Evolutionary conservation across 2,329 filamentous ascomycete genomes (phyloP).

Genomic region (Colletotrichum sp.): DNA sequence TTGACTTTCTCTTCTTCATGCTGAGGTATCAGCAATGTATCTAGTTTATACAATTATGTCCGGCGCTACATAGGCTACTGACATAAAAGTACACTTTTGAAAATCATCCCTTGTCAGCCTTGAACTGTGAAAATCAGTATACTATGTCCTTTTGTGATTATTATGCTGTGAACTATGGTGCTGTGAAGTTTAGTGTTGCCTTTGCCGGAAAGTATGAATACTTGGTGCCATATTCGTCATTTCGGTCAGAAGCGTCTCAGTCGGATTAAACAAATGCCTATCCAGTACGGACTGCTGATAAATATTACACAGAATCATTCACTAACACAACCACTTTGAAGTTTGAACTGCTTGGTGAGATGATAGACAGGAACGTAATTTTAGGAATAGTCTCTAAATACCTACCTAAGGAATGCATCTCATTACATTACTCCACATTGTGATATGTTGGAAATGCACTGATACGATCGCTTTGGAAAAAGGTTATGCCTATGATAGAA

Average conservation of each 20-base stretch:
- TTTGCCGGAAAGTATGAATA: background rate
- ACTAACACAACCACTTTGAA: background rate
- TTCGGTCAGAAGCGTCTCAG: background rate
- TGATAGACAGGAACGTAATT: background rate
- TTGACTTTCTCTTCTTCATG: background rate
- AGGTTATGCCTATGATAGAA: rapidly evolving
- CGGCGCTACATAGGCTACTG: background rate
- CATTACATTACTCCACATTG: background rate
- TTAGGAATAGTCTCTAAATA: background rate
- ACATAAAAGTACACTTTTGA: background rate
- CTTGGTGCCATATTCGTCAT: background rate
- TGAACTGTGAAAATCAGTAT: background rate
- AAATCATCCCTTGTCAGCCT: background rate
- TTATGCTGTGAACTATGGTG: too few relatives aligned
- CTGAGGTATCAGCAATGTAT: background rate
- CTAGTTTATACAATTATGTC: background rate
- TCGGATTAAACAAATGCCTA: background rate
- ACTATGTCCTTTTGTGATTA: too few relatives aligned
- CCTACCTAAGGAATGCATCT: background rate
- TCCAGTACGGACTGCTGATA: background rate
- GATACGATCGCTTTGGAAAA: background rate
- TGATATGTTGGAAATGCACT: background rate
- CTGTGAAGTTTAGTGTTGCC: background rate
- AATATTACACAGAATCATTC: background rate
- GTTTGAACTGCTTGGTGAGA: background rate